Percentiles rank a stretch among this genome's conserved stretches.
phyloP scores from a whole-genome alignment of 257 asterid genomes.

The Solanum chmielewskii region DNA sequence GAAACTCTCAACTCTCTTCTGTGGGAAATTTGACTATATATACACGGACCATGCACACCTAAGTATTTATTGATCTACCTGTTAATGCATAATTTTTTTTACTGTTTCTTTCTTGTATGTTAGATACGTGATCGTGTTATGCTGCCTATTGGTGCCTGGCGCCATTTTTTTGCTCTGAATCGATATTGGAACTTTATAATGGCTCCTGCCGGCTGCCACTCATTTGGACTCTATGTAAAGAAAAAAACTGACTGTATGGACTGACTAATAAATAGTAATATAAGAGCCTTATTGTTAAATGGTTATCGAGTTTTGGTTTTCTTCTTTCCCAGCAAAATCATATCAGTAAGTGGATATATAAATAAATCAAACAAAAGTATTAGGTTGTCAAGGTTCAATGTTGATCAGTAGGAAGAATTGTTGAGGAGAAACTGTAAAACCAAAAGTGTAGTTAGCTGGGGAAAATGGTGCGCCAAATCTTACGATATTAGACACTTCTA shows the following conservation, averaged over 20 bases:
- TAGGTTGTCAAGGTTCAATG: not conserved
- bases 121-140: not conserved
- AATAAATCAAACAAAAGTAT: not conserved
- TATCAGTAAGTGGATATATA: not conserved
- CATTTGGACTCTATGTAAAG: not conserved
- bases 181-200: not conserved
- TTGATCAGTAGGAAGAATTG: not conserved
- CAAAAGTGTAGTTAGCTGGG: not conserved
- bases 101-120: not conserved
- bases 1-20: not conserved
- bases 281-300: not conserved
- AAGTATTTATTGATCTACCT: not conserved
- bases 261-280: not conserved
- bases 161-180: not conserved
- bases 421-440: not conserved
- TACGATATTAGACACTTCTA: not conserved
- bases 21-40: not conserved
- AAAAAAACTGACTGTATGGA: not conserved
- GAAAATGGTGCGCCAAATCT: not conserved
- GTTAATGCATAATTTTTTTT: not conserved
- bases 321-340: not conserved
- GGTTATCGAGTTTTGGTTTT: not conserved
- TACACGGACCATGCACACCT: not conserved
- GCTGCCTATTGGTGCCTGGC: not conserved
- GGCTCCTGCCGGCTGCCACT: not conserved